A percentile compares a stretch with the other conserved stretches of the same genome.
Conservation (phyloP, 345 rosid genomes). For the Linum trigynum region DNA sequence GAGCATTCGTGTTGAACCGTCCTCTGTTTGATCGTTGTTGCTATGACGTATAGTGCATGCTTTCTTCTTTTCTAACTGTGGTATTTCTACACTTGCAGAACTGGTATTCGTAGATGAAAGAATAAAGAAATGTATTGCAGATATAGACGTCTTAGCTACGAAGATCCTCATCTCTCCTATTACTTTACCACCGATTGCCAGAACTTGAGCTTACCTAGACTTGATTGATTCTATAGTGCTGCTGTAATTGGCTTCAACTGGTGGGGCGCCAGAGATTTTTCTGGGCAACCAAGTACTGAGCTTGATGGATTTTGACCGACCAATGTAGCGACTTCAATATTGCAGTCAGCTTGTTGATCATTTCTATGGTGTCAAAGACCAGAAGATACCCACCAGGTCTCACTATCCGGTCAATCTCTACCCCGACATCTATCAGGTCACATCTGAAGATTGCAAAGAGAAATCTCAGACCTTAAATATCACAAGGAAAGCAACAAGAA, state of each 20-base stretch:
- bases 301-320: constrained; percentile 48
- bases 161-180: no score
- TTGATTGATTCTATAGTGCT: no score
- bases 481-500: neutral
- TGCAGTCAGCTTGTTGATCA: constrained; percentile 40
- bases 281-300: constrained; percentile 55
- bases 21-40: neutral
- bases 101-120: no score
- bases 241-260: neutral
- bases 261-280: constrained; percentile 81
- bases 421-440: constrained; percentile 39
- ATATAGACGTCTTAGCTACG: no score
- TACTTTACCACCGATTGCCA: neutral
- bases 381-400: constrained; percentile 74
- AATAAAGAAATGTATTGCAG: no score
- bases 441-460: constrained; percentile 36
- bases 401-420: constrained; percentile 70
- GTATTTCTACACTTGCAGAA: no score
- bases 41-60: neutral
- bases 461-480: neutral
- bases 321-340: constrained; percentile 56
- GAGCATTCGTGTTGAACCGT: neutral
- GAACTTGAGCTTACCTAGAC: neutral
- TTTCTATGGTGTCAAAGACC: constrained; percentile 60
- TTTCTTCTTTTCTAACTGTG: neutral